phyloP scores from a whole-genome alignment of 805 yeast species.

The Ogataea dorogensis region DNA sequence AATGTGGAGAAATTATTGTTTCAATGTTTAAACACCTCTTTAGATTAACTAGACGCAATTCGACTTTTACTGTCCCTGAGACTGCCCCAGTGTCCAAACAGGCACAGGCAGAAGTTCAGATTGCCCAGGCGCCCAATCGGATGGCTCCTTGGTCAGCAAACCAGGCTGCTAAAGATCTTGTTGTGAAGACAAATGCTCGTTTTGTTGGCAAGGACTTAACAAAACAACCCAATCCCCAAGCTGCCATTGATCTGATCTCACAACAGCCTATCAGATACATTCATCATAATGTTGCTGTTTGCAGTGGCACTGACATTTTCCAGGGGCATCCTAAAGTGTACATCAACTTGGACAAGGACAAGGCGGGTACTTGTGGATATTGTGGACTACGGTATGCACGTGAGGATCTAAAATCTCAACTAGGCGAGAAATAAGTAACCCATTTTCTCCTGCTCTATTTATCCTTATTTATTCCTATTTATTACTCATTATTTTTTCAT shows the following conservation, averaged over 20 bases:
- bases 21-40: constrained; percentile 1
- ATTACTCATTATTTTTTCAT: not conserved
- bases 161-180: constrained; percentile 60
- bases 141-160: constrained; percentile 66
- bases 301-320: constrained; percentile 76
- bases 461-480: constrained; percentile 15
- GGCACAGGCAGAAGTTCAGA: constrained; percentile 12
- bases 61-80: constrained; percentile 10
- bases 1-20: constrained; percentile 7
- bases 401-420: constrained; percentile 48
- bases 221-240: constrained; percentile 73
- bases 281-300: constrained; percentile 63
- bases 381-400: constrained; percentile 71
- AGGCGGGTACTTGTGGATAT: constrained; percentile 73
- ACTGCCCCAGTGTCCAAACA: constrained; percentile 15
- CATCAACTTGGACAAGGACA: constrained; percentile 77
- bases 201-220: constrained; percentile 69
- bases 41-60: not conserved
- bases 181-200: constrained; percentile 54
- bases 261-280: constrained; percentile 66
- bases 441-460: too few relatives aligned
- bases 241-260: constrained; percentile 81
- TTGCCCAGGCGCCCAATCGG: constrained; percentile 74
- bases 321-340: constrained; percentile 84
- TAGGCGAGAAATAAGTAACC: too few relatives aligned